Evolutionary conservation across 176 grass and related monocot species (phyloP).

Genomic region (Puccinellia tenuiflora): DNA sequence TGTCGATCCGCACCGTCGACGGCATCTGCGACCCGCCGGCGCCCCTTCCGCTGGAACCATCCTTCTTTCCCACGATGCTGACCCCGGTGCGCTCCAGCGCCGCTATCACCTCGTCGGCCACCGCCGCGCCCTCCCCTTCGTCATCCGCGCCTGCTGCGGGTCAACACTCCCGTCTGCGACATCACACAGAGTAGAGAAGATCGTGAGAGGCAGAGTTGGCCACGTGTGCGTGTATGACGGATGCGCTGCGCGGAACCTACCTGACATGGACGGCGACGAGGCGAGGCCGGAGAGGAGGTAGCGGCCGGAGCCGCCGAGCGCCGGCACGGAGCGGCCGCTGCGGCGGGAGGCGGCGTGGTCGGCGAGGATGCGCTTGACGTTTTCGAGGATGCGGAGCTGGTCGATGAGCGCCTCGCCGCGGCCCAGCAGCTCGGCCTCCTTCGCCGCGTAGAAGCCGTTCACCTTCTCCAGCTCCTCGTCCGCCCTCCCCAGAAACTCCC

Average conservation of each 20-base stretch:
- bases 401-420: constrained; percentile 52
- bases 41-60: not conserved
- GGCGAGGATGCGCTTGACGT: constrained; percentile 65
- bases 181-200: too few relatives aligned
- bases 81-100: constrained; percentile 83
- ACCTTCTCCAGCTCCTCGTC: constrained; percentile 83
- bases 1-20: constrained; percentile 67
- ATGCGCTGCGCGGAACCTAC: too few relatives aligned
- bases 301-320: constrained; percentile 4
- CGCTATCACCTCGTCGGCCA: constrained; percentile 82
- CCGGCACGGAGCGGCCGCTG: not conserved
- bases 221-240: too few relatives aligned
- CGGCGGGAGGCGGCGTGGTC: constrained; percentile 33
- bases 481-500: constrained; percentile 56
- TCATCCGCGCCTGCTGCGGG: constrained; percentile 15
- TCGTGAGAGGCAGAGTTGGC: too few relatives aligned
- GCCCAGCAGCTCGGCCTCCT: constrained; percentile 58
- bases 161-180: constrained; percentile 27
- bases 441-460: constrained; percentile 51
- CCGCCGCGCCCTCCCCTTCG: constrained; percentile 40
- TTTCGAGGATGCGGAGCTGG: constrained; percentile 67
- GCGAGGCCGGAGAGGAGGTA: constrained; percentile 45
- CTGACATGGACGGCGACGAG: constrained; percentile 62
- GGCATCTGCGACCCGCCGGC: constrained; percentile 25
- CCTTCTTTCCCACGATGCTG: constrained; percentile 70